Evolutionary conservation across 2,329 filamentous ascomycete species (phyloP), one percentile per base, ranked within the genome.

Genomic region (Paraconiothyrium brasiliense): DNA sequence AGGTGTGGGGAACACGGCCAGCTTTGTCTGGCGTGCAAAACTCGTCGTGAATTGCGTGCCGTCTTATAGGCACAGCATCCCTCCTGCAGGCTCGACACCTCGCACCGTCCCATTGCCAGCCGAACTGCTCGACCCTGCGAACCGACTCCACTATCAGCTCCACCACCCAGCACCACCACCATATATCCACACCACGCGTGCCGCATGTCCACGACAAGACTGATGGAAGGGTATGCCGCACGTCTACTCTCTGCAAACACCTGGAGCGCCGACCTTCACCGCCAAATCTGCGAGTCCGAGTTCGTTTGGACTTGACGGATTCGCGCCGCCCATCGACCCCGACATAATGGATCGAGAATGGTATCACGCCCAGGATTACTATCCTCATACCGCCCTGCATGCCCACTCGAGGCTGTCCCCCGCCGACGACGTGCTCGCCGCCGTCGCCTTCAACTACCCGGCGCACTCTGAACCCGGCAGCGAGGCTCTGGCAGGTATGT

Each of bases 241-340:
- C 54, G 69, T 66, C 64, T 70, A 70, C 67, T 65, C 64, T 63
- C 69, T 67, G 65, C 67, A 71, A 72, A 67, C 65, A 61, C 71
- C 74, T 78, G 75, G 75, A 69, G 70, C 68, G 69, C 75, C 69
- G 75, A 77, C 73, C 70, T 77, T 73, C 74, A 74, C 67, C 70
- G 72, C 72, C 65, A 66, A 60, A 48, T 71, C 69, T 78, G 76
- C 72, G 64, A 76, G 64, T 74, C 72, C 68, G 76, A 78, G 65
- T 78, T 78, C 71, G 72, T 78, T 71, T 78, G 76, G 76, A 77
- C 71, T 71, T 78, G 75, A 78, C 60, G 66, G 64, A 14, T 73
- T 72, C 72, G 67, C 70, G 54, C 64, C 68, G 34, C 67, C 75
- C 41, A 22, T 59, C 56, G 72, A 71, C 58, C 62, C 73, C 57